Base-by-base conservation (phyloP, 2,329 filamentous ascomycete species). In the Exophiala alcalophila region DNA sequence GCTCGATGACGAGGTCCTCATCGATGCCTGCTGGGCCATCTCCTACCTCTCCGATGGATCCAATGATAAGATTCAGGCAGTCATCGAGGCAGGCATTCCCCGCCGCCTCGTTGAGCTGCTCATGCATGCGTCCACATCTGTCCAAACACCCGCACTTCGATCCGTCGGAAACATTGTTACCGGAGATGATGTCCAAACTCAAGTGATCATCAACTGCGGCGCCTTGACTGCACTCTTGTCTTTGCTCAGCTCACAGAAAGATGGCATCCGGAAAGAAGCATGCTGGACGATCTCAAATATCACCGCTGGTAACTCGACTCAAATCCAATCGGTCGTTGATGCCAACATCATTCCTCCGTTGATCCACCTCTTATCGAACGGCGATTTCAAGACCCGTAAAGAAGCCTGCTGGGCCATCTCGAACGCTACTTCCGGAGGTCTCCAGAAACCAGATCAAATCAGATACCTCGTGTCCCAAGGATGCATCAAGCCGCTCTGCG, bases 221-320 rank as follows among this genome's bases (percentile, higher is more conserved):
- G 84, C 92, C 55, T 78, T 98, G 32, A 83, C 90, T 28, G 94
- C 90, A 54, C 79, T 98, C n/a, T 74, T 97, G 37, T 92, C 90
- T 24, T 82, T 98, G 12, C 74, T 98, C 52, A 91, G 90, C 76
- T 97, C 91, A 24, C 92, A 87, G 62, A 98, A 98, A 78, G 92
- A 98, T 61, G 92, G 92, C 18, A 98, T 98, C 56, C 88, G 92
- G 56, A 98, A 98, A 77, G 92, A 98, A 70, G 92, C 92, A 19
- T 98, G 92, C 81, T 98, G 92, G 92, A 98, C 92, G 36, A 98
- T 98, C 59, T 96, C 90, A 64, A 98, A 98, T 77, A 87, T 98
- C 61, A 98, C 92, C 21, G 92, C 92, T 47, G 92, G 92, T 50
- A 98, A 98, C 76, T 95, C 91, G 25, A 88, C 84, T 44, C 92